Evolutionary conservation across 371 early-diverging fungal species (phyloP).

Genomic region (Rhizomucor pusillus): DNA sequence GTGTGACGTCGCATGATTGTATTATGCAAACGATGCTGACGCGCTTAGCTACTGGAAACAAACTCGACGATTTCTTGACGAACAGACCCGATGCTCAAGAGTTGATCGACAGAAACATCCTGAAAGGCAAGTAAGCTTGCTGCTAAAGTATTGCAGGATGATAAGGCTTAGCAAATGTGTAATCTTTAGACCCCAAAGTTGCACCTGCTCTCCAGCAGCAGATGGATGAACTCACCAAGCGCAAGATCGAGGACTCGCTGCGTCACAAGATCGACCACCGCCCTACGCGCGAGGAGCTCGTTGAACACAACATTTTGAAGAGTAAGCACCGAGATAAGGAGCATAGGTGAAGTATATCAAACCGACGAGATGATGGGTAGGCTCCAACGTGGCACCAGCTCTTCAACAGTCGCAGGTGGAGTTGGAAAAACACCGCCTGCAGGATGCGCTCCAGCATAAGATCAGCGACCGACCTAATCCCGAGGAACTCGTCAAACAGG

Average conservation of each 20-base stretch:
- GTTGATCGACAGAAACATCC: conserved; percentile 71
- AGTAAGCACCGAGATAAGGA: conserved; percentile 23
- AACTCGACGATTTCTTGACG: conserved; percentile 54
- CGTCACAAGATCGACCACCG: conserved; percentile 72
- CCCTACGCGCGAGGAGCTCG: conserved; percentile 66
- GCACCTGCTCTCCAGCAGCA: conserved; percentile 67
- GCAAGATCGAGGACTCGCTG: conserved; percentile 64
- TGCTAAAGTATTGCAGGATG: conserved; percentile 8
- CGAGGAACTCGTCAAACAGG: conserved; percentile 52
- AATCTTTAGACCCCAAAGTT: conserved; percentile 34
- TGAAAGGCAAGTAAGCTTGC: conserved; percentile 46
- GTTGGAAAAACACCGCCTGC: conserved; percentile 48
- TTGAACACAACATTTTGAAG: conserved; percentile 69
- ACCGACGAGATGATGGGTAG: conserved; percentile 17
- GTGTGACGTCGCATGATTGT: no score
- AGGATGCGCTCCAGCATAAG: conserved; percentile 55
- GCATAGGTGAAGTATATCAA: no score
- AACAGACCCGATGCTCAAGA: conserved; percentile 63
- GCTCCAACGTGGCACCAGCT: conserved; percentile 51
- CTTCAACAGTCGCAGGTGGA: conserved; percentile 43
- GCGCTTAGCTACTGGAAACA: conserved; percentile 13
- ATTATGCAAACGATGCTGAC: not conserved
- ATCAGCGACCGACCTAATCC: conserved; percentile 60
- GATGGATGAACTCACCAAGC: conserved; percentile 52
- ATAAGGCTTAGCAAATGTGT: no score